Evolutionary conservation across 768 basidiomycete genomes (phyloP).

Genomic region (Leccinellum luteum): DNA sequence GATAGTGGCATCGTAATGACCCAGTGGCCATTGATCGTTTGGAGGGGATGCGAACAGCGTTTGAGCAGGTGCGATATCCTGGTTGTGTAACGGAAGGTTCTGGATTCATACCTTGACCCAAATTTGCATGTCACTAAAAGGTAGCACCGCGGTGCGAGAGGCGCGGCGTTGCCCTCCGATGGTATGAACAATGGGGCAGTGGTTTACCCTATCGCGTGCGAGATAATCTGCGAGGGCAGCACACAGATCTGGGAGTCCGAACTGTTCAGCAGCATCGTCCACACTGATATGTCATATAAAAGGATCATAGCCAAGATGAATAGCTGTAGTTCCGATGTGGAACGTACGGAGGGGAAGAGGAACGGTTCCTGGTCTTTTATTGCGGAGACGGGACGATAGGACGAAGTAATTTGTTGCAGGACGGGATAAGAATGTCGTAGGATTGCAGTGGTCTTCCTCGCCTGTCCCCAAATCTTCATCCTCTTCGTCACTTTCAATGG

Average conservation of each 20-base stretch:
- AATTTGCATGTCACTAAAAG: neutral
- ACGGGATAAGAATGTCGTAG: neutral
- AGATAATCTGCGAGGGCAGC: neutral
- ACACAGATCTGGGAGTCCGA: neutral
- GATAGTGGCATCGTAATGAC: neutral
- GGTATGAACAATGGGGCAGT: neutral
- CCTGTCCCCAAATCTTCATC: too few species aligned
- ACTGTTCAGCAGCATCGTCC: neutral
- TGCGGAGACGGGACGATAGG: too few species aligned
- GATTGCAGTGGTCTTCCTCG: too few species aligned
- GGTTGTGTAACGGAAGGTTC: neutral
- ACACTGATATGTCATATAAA: neutral
- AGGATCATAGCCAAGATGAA: neutral
- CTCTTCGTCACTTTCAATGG: too few species aligned
- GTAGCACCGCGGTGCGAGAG: neutral
- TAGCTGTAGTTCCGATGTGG: neutral
- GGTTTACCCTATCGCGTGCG: neutral
- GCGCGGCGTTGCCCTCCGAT: neutral
- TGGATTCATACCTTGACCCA: neutral
- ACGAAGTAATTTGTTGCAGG: neutral
- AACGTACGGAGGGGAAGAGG: neutral
- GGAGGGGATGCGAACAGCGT: neutral
- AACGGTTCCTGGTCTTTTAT: neutral
- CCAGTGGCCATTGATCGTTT: neutral
- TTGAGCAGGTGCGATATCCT: neutral